These are phyloP conservation scores for Linnemannia zychae DNA, from an alignment of 192 early-diverging fungal species.

Conservation along the genomic window DNA sequence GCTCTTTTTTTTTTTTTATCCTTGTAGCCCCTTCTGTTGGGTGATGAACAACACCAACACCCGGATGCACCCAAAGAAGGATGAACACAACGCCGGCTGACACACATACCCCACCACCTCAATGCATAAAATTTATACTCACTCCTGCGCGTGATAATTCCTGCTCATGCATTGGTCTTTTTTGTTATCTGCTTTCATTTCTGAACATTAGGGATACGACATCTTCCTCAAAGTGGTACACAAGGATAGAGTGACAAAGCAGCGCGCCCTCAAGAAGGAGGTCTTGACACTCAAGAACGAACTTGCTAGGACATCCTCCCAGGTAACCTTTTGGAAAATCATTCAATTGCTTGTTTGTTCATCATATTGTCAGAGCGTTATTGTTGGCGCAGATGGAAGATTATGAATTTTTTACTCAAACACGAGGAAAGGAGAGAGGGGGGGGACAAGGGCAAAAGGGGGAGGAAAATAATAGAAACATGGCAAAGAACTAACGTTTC, in stretches of 20 bases:
- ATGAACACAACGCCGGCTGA: not conserved
- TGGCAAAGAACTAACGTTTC: not conserved
- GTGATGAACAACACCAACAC: not conserved
- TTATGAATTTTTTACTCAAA: not conserved
- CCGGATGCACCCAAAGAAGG: slow-evolving; percentile 4
- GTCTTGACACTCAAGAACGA: slow-evolving; percentile 74
- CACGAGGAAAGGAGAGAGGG: not conserved
- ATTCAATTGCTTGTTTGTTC: not conserved
- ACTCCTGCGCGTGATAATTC: not conserved
- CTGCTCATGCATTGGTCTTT: not conserved
- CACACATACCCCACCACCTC: not conserved
- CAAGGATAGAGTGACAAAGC: slow-evolving; percentile 68
- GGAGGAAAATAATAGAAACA: not conserved
- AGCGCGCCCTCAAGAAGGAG: slow-evolving; percentile 71
- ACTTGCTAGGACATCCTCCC: slow-evolving; percentile 76
- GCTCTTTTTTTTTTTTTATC: not conserved
- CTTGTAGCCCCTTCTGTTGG: not conserved
- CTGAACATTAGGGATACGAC: slow-evolving; percentile 60
- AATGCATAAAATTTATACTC: not conserved
- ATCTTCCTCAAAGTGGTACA: slow-evolving; percentile 66
- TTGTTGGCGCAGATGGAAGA: not conserved
- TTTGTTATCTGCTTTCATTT: not conserved
- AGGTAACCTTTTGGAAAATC: slow-evolving; percentile 63
- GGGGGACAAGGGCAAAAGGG: not conserved
- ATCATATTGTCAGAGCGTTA: not conserved